phyloP scores from a whole-genome alignment of 805 yeast species.

The Monosporozyma aerobia region DNA sequence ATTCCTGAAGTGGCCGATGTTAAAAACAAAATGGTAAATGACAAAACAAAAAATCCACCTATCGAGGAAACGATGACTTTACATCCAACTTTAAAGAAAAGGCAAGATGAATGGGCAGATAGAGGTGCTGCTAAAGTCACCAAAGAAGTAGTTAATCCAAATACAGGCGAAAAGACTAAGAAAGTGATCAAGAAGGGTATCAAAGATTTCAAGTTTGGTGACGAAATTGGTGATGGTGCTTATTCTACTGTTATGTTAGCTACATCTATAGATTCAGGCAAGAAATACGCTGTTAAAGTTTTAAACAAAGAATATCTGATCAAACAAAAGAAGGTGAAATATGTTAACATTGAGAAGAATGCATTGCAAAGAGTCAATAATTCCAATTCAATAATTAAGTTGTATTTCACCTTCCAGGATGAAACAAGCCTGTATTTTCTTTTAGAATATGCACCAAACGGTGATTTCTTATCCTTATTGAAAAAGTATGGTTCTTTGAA shows the following conservation, averaged over 20 bases:
- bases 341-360: slow-evolving; percentile 75
- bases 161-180: slow-evolving; percentile 43
- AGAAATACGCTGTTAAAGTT: slow-evolving; percentile 72
- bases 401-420: slow-evolving; percentile 75
- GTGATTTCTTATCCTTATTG: slow-evolving; percentile 61
- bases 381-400: slow-evolving; percentile 53
- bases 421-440: slow-evolving; percentile 64
- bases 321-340: slow-evolving; percentile 73
- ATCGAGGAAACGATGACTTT: slow-evolving; percentile 12
- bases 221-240: slow-evolving; percentile 89
- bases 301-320: slow-evolving; percentile 70
- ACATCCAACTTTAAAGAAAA: slow-evolving; percentile 16
- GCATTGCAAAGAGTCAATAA: slow-evolving; percentile 61
- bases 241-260: slow-evolving; percentile 90
- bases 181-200: slow-evolving; percentile 48
- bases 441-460: slow-evolving; percentile 70
- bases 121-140: slow-evolving; percentile 52
- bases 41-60: not conserved
- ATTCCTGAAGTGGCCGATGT: not conserved
- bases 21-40: not conserved
- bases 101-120: slow-evolving; percentile 42
- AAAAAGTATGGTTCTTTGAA: slow-evolving; percentile 62
- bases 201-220: slow-evolving; percentile 81
- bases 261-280: slow-evolving; percentile 59
- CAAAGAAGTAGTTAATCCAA: slow-evolving; percentile 34